Percentiles rank a stretch among this genome's conserved stretches.
phyloP scores from a whole-genome alignment of 1,139 yeast genomes.

The Magnusiomyces tetraspermus region DNA sequence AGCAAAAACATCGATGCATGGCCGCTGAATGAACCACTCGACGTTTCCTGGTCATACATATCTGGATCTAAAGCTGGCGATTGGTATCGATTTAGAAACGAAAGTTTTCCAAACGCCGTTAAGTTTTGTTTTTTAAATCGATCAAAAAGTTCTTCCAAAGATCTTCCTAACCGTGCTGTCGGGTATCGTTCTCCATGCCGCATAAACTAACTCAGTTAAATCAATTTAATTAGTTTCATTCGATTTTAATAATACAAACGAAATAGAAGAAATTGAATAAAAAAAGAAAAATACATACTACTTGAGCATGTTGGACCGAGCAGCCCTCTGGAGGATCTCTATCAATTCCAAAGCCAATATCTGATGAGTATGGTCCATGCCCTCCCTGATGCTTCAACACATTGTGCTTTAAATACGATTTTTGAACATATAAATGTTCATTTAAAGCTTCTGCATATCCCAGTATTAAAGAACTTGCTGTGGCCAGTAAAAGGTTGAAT shows the following conservation, averaged over 20 bases:
- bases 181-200: conserved; percentile 77
- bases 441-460: too few relatives aligned
- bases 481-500: too few relatives aligned
- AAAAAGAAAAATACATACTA: conserved; percentile 22
- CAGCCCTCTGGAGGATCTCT: conserved; percentile 43
- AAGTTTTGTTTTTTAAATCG: conserved; percentile 17
- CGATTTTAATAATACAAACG: neutral
- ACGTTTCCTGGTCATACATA: conserved; percentile 25
- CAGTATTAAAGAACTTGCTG: too few relatives aligned
- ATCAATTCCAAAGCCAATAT: conserved; percentile 38
- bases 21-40: conserved; percentile 33
- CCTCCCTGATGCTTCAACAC: conserved; percentile 36
- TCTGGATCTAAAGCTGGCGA: conserved; percentile 27
- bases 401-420: conserved; percentile 27
- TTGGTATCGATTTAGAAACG: conserved; percentile 34
- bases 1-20: conserved; percentile 24
- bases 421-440: conserved; percentile 18
- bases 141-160: conserved; percentile 2
- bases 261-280: neutral
- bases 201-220: conserved; percentile 31
- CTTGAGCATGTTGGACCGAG: conserved; percentile 53
- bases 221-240: too few relatives aligned
- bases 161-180: conserved; percentile 2
- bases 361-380: conserved; percentile 38
- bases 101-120: conserved; percentile 27